A percentile compares a stretch with the other conserved stretches of the same genome.
These are phyloP conservation scores for Boletus sp. DNA, from an alignment of 1,284 basidiomycete genomes.

Conservation along the genomic window DNA sequence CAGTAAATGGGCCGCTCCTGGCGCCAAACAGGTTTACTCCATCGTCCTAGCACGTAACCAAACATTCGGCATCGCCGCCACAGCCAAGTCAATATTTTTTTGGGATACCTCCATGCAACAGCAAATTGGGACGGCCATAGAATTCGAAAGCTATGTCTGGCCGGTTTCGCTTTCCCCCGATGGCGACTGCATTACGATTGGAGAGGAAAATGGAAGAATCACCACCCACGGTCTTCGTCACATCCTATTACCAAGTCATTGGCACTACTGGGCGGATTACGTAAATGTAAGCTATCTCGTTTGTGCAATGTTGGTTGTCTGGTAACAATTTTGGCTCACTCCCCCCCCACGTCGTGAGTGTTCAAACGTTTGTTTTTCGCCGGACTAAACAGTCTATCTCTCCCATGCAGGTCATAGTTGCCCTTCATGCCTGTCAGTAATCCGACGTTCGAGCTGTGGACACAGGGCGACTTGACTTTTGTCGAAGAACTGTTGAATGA, in stretches of 20 bases:
- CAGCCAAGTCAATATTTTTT: neutral
- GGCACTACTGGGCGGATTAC: neutral
- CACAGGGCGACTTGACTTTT: neutral
- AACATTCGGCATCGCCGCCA: neutral
- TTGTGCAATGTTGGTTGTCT: neutral
- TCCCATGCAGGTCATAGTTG: neutral
- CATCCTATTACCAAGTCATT: too few relatives aligned
- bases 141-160: neutral
- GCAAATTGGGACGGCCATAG: neutral
- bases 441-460: neutral
- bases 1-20: neutral
- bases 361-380: neutral
- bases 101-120: conserved; percentile 7
- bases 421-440: neutral
- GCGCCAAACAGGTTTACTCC: neutral
- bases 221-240: neutral
- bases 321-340: neutral
- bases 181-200: neutral
- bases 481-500: neutral
- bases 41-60: neutral
- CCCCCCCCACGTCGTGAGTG: neutral
- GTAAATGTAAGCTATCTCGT: neutral
- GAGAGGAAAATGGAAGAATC: conserved; percentile 1
- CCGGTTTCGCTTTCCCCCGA: neutral
- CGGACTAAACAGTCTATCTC: too few relatives aligned